Base-by-base conservation (phyloP, 2,329 filamentous ascomycete genomes). In the Pseudocercospora pini-densiflorae region DNA sequence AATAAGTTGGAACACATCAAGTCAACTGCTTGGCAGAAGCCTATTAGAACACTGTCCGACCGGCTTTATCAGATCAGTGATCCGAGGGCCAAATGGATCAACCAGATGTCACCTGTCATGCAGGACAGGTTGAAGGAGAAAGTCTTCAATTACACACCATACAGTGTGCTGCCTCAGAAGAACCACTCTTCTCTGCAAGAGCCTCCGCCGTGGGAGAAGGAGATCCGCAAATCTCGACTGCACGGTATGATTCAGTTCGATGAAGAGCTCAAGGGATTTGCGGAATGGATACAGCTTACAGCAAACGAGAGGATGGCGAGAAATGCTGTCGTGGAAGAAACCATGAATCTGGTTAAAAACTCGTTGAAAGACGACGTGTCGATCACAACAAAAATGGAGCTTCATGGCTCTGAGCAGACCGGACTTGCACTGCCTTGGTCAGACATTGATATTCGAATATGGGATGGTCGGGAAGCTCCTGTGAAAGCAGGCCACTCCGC, bases 341-440 rank as follows among this genome's bases (percentile, higher is more conserved):
- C 75, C 61, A 70, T 63, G 57, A 74, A 51, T 59, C 81, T 55
- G 69, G 75, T 68, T 55, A 70, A 19, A 66, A 65, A 21, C 68
- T 49, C 33, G 5, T 29, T 77, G 3, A 73, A 75, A 12, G 68
- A 74, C 2, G 45, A 62, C 73, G 23, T 49, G 57, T 9, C 77
- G 81, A 6, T 29, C 19, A 60, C 47, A 14, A 61, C 40, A 21
- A 45, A 31, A 21, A 59, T 65, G 12, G 79, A 84, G 64, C 67
- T 85, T 2, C 84, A 86, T 65, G 87, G 87, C 19, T 88, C 87
- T 8, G 79, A 84, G 63, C 75, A 77, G 10, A 87, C 83, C 14
- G 85, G 85, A 8, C 76, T 88, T 40, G 82, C 83, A 0, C 73
- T 83, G 61, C 80, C 83, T 29, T 79, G 80, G 47, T 89, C 88